phyloP scores from a whole-genome alignment of 768 basidiomycete species.

The Suillus discolor region DNA sequence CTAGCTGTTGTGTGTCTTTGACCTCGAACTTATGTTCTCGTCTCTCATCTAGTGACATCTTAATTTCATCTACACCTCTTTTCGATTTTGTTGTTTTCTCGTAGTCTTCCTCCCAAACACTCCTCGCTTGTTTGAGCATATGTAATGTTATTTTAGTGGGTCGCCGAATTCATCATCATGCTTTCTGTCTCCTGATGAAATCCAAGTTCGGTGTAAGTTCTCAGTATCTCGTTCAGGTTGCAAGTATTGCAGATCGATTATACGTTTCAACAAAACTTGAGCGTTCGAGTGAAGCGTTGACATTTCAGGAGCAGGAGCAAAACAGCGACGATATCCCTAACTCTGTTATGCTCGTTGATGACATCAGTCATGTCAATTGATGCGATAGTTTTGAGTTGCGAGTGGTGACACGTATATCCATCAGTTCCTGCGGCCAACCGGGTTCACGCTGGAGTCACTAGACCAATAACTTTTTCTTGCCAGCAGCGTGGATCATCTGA shows the following conservation, averaged over 20 bases:
- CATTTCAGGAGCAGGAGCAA: background rate
- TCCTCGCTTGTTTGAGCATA: conserved; percentile 7
- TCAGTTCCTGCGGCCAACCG: background rate
- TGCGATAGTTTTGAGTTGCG: background rate
- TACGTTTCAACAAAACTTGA: background rate
- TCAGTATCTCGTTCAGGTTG: background rate
- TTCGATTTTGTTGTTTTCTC: conserved; percentile 6
- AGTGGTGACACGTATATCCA: background rate
- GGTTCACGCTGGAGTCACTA: background rate
- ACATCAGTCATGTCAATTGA: background rate
- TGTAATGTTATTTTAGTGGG: conserved; percentile 28
- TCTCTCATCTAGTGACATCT: conserved; percentile 41
- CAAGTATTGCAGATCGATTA: background rate
- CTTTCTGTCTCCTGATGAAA: background rate
- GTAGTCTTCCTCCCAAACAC: conserved; percentile 7
- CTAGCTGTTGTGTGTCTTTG: background rate
- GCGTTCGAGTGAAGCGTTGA: background rate
- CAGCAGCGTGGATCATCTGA: background rate
- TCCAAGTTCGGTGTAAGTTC: background rate
- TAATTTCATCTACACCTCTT: conserved; percentile 33
- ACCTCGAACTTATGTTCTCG: conserved; percentile 4
- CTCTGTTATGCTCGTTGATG: background rate
- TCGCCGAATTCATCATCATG: conserved; percentile 6
- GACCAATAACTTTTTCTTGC: background rate
- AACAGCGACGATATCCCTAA: background rate